Base-by-base conservation (phyloP, 2,329 filamentous ascomycete genomes). In the Pseudopithomyces chartarum region DNA sequence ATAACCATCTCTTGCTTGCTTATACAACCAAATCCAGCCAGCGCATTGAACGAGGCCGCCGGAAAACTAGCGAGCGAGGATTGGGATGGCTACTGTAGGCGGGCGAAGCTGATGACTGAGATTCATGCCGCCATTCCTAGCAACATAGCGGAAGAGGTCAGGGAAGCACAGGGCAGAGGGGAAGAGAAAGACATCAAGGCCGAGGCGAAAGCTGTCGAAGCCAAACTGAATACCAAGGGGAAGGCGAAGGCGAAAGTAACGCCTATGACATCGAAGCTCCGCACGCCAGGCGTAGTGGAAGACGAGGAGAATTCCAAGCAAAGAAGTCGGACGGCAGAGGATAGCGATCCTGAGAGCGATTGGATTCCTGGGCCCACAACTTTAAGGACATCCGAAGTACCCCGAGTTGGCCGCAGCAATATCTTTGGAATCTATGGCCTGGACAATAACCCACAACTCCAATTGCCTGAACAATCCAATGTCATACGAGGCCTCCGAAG, bases 21-120 rank as follows among this genome's bases (percentile, higher is more conserved):
- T 26, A 86, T 88, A 52, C 82, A 87, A 52, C 86, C 86, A 1
- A 88, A 88, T 64, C 85, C 85, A 0, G 85, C 86, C 59, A 87
- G 84, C 54, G 85, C 86, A 7, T 73, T 88, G 59, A 88, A 88
- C 62, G 82, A 84, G 10, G 81, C 83, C 22, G 85, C 86, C 12
- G 85, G 86, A 2, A 80, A 81, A 32, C 67, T 88, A 57, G 83
- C 85, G 58, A 67, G 60, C 6, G 84, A 86, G 55, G 82, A 87
- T 62, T 88, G 84, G 70, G 79, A 81, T 5, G 79, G 78, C 0
- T 88, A 85, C 65, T 81, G 81, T 47, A 77, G 81, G 49, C 77
- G 86, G 56, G 86, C 85, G 15, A 82, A 78, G 69, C 69, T 88
- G 43, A 87, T 87, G 85, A 85, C 84, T 2, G 82, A 81, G 2